Evolutionary conservation across 169 alveolate genomes (phyloP), one percentile per base, ranked within the genome.

Genomic region (Pseudocohnilembus persalinus): DNA sequence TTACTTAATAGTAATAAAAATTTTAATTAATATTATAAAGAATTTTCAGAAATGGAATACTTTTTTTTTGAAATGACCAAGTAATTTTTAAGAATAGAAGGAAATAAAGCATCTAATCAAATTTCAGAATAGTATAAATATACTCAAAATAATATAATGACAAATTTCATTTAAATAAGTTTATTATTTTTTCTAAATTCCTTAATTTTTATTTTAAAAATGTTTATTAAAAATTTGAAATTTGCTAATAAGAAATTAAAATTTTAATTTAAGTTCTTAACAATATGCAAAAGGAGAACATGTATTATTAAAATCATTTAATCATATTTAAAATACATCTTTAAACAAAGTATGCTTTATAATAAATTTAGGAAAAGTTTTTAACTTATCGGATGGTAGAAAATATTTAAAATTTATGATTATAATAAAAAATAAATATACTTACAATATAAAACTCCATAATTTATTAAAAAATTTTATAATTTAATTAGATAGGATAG

Each of bases 11-110:
- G 4, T 49, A 11, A 49, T 4, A 49, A 49, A 11, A 20, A 49
- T 11, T 49, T 49, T 49, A 49, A 49, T 49, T 49, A 49, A 49
- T 11, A 11, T 49, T 11, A 49, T 49, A 49, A 49, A 79, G 84
- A 79, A 79, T n/a, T 79, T 0, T 34, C 84, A 4, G 74, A 79
- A 79, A 72, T 79, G 31, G 24, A 79, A 27, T 79, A 79, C 29
- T 79, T 34, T 63, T 79, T 79, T 79, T 29, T 73, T 34, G 84
- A 79, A 63, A 79, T 79, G 84, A 79, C 84, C n/a, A 79, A 79
- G 76, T 49, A 49, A 15, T 79, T 79, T 49, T 64, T 79, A 29
- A 79, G 84, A 63, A 79, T 29, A 29, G 6, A 35, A 64, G 84
- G 84, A 30, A 63, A 28, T 16, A 29, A 64, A 26, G 33, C 76